Evolutionary conservation across 106 monocot species (phyloP).

Genomic region (Gastrodia elata): DNA sequence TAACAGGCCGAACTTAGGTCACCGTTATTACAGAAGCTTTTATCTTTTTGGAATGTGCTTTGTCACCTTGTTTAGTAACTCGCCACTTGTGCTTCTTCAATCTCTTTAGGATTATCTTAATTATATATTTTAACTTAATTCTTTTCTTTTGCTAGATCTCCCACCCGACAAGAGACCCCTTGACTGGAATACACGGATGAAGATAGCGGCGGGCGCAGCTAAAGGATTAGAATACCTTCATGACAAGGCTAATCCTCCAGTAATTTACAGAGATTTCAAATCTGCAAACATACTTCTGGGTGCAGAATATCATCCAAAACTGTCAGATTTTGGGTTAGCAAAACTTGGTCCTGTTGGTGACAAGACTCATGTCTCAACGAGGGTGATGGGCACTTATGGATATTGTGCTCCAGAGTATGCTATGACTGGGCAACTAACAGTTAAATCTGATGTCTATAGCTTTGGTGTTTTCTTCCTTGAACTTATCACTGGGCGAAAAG

Average conservation of each 20-base stretch:
- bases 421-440: slow-evolving; percentile 28
- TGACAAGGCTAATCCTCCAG: slow-evolving; percentile 31
- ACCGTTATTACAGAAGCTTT: no score
- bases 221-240: slow-evolving; percentile 30
- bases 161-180: slow-evolving; percentile 20
- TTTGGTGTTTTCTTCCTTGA: slow-evolving; percentile 30
- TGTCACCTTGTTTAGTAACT: neutral
- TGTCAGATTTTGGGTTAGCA: slow-evolving; percentile 29
- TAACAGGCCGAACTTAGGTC: no score
- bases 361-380: slow-evolving; percentile 25
- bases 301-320: slow-evolving; percentile 26
- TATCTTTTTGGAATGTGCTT: no score
- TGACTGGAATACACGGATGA: slow-evolving; percentile 31
- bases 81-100: neutral
- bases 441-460: slow-evolving; percentile 31
- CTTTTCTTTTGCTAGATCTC: slow-evolving; percentile 4
- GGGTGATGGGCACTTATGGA: slow-evolving; percentile 30
- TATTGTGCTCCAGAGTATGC: slow-evolving; percentile 33
- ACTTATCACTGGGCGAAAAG: slow-evolving; percentile 21
- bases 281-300: slow-evolving; percentile 22
- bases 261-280: slow-evolving; percentile 32
- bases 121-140: neutral
- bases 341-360: slow-evolving; percentile 31
- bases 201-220: slow-evolving; percentile 27
- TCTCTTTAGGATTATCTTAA: neutral